Percentiles rank a stretch among this genome's conserved stretches.
Conservation (phyloP, 495 filamentous ascomycete genomes). For the Neurospora sp. region DNA sequence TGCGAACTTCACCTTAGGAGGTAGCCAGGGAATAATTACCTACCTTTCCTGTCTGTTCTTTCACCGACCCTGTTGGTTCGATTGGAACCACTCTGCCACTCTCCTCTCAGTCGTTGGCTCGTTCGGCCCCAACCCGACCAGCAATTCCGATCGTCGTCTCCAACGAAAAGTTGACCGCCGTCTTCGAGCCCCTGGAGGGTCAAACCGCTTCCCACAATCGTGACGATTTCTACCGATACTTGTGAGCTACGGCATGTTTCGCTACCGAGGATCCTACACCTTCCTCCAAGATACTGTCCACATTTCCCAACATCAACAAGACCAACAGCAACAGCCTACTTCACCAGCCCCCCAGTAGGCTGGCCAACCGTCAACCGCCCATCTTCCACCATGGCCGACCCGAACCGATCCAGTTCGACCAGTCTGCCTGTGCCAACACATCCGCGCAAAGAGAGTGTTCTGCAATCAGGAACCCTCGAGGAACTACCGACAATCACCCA, state of each 20-base stretch:
- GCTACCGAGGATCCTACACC: conserved; percentile 4
- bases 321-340: neutral
- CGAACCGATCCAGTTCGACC: conserved; percentile 6
- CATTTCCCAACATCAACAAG: neutral
- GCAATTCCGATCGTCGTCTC: neutral
- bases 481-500: conserved; percentile 23
- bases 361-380: neutral
- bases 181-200: neutral
- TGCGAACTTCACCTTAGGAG: neutral
- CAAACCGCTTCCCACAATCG: neutral
- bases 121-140: neutral
- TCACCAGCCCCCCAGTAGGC: neutral
- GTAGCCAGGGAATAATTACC: neutral
- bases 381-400: conserved; percentile 17
- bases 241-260: conserved; percentile 7
- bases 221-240: neutral
- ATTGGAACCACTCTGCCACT: neutral
- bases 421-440: neutral
- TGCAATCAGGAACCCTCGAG: conserved; percentile 17
- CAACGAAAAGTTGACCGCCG: neutral
- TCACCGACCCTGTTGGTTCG: neutral
- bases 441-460: conserved; percentile 10
- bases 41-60: neutral
- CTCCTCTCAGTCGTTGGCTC: neutral
- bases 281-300: neutral